A percentile compares a stretch with the other conserved stretches of the same genome.
Conservation (phyloP, 768 basidiomycete genomes). For the Mycena belliarum region DNA sequence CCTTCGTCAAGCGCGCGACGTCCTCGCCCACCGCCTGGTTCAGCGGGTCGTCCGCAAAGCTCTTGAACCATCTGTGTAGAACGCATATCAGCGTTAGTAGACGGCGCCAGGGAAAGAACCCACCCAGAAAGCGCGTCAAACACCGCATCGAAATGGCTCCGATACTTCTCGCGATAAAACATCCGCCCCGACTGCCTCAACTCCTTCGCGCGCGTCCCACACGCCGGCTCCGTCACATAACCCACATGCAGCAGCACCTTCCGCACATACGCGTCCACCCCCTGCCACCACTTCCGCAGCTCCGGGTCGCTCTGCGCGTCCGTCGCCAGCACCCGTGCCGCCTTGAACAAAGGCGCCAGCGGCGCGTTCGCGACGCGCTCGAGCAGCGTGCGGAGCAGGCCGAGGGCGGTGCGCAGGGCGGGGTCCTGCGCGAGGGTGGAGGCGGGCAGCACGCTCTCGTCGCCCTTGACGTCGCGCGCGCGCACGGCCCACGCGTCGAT, state of each 20-base stretch:
- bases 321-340: slow-evolving; percentile 69
- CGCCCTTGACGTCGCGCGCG: slow-evolving; percentile 29
- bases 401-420: slow-evolving; percentile 49
- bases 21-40: slow-evolving; percentile 83
- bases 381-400: slow-evolving; percentile 60
- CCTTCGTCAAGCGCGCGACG: slow-evolving; percentile 77
- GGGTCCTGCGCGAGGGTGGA: slow-evolving; percentile 52
- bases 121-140: slow-evolving; percentile 66
- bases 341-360: slow-evolving; percentile 67
- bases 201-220: slow-evolving; percentile 59
- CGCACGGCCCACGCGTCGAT: slow-evolving; percentile 60
- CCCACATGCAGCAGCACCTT: slow-evolving; percentile 81
- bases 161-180: slow-evolving; percentile 73
- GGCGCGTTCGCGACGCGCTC: slow-evolving; percentile 87
- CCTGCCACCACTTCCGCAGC: slow-evolving; percentile 71
- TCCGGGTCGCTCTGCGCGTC: slow-evolving; percentile 76
- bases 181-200: slow-evolving; percentile 70
- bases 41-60: slow-evolving; percentile 80
- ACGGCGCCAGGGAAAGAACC: too few relatives aligned
- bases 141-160: slow-evolving; percentile 77
- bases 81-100: background rate
- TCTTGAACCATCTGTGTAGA: slow-evolving; percentile 69
- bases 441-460: slow-evolving; percentile 43
- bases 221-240: slow-evolving; percentile 81
- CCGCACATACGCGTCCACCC: slow-evolving; percentile 63